Conservation (phyloP, 2,329 filamentous ascomycete genomes). For the Phialocephala sp. region DNA sequence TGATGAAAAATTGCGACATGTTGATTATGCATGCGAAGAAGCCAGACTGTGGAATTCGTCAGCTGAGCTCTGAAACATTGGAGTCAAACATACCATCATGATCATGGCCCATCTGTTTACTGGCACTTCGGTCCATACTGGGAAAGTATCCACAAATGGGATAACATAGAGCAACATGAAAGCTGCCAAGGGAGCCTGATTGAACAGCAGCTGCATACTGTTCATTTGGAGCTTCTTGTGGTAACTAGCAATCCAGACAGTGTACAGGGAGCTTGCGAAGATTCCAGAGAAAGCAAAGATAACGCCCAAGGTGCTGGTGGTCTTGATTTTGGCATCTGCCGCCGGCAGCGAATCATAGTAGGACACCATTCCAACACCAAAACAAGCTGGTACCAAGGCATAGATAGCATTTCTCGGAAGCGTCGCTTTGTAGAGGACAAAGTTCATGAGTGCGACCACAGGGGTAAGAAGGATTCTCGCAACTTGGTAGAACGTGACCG, state of each 20-base stretch:
- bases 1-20: conserved; percentile 67
- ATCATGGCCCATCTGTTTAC: conserved; percentile 63
- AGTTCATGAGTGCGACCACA: conserved; percentile 69
- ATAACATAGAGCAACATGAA: conserved; percentile 69
- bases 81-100: conserved; percentile 51
- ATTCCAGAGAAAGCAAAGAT: conserved; percentile 69
- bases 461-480: conserved; percentile 71
- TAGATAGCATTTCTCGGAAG: conserved; percentile 57
- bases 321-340: conserved; percentile 55
- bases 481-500: conserved; percentile 73
- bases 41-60: conserved; percentile 56
- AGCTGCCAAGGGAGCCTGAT: conserved; percentile 68
- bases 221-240: conserved; percentile 69
- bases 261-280: conserved; percentile 70
- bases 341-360: conserved; percentile 69
- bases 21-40: conserved; percentile 69
- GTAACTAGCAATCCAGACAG: conserved; percentile 70
- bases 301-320: conserved; percentile 63
- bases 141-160: conserved; percentile 68
- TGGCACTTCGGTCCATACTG: conserved; percentile 58
- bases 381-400: conserved; percentile 64
- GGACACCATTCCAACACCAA: conserved; percentile 69
- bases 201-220: conserved; percentile 73
- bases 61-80: conserved; percentile 1
- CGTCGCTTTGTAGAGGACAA: conserved; percentile 60